Conservation (phyloP, 208 protist species). For the Balamuthia mandrillaris region DNA sequence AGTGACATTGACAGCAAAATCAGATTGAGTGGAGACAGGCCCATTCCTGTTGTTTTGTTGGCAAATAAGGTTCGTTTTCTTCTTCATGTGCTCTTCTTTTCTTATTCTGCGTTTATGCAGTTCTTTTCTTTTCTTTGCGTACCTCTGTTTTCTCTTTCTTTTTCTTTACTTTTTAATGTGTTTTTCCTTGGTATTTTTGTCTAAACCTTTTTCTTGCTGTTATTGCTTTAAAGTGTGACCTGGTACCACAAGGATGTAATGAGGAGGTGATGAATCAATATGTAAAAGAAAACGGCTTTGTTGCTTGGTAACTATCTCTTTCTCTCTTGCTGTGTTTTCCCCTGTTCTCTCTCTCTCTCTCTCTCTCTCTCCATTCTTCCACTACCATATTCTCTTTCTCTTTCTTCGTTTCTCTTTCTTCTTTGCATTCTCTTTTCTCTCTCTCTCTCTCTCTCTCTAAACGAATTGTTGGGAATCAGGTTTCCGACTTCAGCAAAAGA, state of each 20-base stretch:
- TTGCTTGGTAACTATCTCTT: no score
- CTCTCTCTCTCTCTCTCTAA: no score
- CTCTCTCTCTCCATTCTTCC: no score
- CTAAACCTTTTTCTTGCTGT: neutral
- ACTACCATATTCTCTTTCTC: no score
- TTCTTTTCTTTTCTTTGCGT: neutral
- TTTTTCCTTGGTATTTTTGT: no score
- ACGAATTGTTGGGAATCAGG: no score
- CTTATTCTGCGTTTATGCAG: neutral
- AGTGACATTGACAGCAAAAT: conserved; percentile 62
- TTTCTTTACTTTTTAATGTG: no score
- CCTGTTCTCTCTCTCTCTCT: no score
- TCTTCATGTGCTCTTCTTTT: neutral
- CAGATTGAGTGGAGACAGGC: neutral
- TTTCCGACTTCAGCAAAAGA: conserved; percentile 72
- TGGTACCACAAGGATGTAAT: neutral
- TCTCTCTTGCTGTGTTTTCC: no score
- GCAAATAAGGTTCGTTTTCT: conserved; percentile 54
- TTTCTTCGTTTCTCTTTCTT: no score
- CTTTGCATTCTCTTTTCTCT: no score
- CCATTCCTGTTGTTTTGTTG: conserved; percentile 67
- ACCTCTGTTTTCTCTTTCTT: no score
- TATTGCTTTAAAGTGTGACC: conserved; percentile 23
- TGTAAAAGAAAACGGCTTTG: conserved; percentile 64
- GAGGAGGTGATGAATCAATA: conserved; percentile 63